phyloP scores from a whole-genome alignment of 495 filamentous ascomycete species.

The Physcia stellaris region DNA sequence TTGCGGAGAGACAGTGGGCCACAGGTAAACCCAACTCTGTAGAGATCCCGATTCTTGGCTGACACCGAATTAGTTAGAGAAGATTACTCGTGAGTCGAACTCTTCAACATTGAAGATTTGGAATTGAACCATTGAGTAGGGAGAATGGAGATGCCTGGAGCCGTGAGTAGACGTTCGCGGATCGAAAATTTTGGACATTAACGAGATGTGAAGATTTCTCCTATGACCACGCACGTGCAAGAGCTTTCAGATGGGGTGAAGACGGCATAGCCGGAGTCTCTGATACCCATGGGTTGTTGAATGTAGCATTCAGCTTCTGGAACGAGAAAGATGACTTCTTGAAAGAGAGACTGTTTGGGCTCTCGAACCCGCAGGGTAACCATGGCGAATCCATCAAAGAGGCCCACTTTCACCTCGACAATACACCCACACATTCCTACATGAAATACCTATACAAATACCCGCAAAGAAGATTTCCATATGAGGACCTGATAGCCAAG shows the following conservation, averaged over 20 bases:
- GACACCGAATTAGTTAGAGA: slow-evolving; percentile 81
- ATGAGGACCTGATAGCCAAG: slow-evolving; percentile 70
- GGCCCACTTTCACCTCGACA: slow-evolving; percentile 90
- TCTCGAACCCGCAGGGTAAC: slow-evolving; percentile 91
- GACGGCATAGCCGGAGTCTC: slow-evolving; percentile 95
- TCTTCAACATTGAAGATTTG: slow-evolving; percentile 5
- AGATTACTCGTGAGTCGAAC: slow-evolving; percentile 69
- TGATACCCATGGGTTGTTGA: slow-evolving; percentile 78
- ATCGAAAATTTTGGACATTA: not conserved
- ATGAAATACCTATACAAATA: slow-evolving; percentile 99
- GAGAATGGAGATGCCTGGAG: slow-evolving; percentile 90
- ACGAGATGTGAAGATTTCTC: too few species aligned
- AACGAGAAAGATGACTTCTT: slow-evolving; percentile 90
- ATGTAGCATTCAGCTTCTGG: slow-evolving; percentile 94
- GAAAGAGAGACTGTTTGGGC: slow-evolving; percentile 86
- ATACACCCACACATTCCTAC: slow-evolving; percentile 89
- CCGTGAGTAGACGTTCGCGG: slow-evolving; percentile 43
- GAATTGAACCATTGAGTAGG: slow-evolving; percentile 18
- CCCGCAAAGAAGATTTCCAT: slow-evolving; percentile 81
- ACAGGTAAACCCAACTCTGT: too few species aligned
- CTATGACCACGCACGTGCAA: slow-evolving; percentile 77
- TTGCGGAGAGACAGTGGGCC: slow-evolving; percentile 70
- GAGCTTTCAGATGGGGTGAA: slow-evolving; percentile 88
- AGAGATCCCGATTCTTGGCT: too few species aligned
- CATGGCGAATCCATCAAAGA: slow-evolving; percentile 96